Base-by-base conservation (phyloP, 371 early-diverging fungal genomes). In the Sporodiniella umbellata region DNA sequence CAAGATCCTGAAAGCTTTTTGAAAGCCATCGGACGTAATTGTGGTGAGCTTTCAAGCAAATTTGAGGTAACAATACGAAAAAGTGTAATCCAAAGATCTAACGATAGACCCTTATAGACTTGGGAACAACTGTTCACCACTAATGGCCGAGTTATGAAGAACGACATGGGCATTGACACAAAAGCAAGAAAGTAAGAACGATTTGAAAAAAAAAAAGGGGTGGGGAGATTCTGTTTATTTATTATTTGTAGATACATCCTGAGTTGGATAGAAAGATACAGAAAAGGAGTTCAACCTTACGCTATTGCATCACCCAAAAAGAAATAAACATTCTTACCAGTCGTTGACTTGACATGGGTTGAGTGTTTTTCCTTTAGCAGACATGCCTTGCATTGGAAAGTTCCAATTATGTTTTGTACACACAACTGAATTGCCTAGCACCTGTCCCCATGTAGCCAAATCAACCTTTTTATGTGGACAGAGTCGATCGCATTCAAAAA, bases 391-490 rank as follows among this genome's bases (percentile, higher is more conserved):
- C 48, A 86, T 50, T 12, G 60, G 51, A 52, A 85, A 86, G 0
- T 63, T 62, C 87, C 87, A 86, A 46, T 81, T 78, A 52, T 86
- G 87, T 55, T 84, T 85, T 48, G 83, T 72, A 50, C 87, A 86
- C 28, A 78, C 58, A 22, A 86, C 44, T 11, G 62, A 71, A 37
- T 73, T 67, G 4, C 87, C 87, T 18, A 81, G 39, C 4, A 85
- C 82, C 31, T 77, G 78, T 7, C 83, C 82, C 80, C 82, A 75
- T n/a, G 81, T 72, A 22, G 70, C 60, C 37, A 86, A 66, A 70
- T 86, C 87, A 15, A 82, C 80, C 14, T 75, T 65, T 50, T 85
- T 81, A 49, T 86, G 87, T 37, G 87, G 87, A 54, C 87, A 86
- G 53, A 66, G 82, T 24, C 85, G 70, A 60, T 85, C 83, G 33